Percentiles rank a stretch among this genome's conserved stretches.
These are phyloP conservation scores for Pleurotus giganteus DNA, from an alignment of 768 basidiomycete species.

Conservation along the genomic window DNA sequence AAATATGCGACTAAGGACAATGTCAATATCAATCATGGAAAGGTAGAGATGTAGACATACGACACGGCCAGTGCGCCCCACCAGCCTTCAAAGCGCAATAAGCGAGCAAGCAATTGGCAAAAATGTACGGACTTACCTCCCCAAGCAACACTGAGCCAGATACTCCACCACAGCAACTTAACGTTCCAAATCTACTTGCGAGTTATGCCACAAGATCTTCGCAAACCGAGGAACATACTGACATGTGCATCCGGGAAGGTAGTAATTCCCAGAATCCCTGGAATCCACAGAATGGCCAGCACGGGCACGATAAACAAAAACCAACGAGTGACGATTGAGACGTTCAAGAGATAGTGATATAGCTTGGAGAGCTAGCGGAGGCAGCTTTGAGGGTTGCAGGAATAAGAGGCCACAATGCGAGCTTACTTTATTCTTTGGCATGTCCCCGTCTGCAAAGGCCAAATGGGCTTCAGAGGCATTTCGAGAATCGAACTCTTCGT, in stretches of 20 bases:
- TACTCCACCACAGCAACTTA: constrained; percentile 73
- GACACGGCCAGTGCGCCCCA: constrained; percentile 70
- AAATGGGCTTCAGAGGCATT: constrained; percentile 51
- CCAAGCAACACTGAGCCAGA: constrained; percentile 84
- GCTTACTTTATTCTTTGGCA: constrained; percentile 53
- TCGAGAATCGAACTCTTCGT: constrained; percentile 56
- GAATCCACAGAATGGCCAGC: constrained; percentile 66
- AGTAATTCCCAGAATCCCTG: constrained; percentile 65
- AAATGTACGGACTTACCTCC: constrained; percentile 41
- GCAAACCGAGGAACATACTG: constrained; percentile 19
- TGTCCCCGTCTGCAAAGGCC: constrained; percentile 59
- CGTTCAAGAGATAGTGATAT: constrained; percentile 73
- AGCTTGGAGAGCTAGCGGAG: constrained; percentile 49
- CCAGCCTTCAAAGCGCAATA: constrained; percentile 49
- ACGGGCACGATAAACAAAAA: constrained; percentile 75
- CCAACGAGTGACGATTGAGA: constrained; percentile 80
- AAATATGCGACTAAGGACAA: constrained; percentile 45
- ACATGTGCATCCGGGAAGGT: constrained; percentile 48
- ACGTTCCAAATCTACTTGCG: constrained; percentile 53
- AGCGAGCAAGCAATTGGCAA: not conserved
- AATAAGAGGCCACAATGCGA: not conserved
- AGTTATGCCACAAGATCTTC: not conserved
- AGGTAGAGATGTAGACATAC: constrained; percentile 40
- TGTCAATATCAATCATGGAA: constrained; percentile 18
- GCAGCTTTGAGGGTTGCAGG: not conserved